Evolutionary conservation across 2,329 filamentous ascomycete species (phyloP).

Genomic region (Cytospora piceae): DNA sequence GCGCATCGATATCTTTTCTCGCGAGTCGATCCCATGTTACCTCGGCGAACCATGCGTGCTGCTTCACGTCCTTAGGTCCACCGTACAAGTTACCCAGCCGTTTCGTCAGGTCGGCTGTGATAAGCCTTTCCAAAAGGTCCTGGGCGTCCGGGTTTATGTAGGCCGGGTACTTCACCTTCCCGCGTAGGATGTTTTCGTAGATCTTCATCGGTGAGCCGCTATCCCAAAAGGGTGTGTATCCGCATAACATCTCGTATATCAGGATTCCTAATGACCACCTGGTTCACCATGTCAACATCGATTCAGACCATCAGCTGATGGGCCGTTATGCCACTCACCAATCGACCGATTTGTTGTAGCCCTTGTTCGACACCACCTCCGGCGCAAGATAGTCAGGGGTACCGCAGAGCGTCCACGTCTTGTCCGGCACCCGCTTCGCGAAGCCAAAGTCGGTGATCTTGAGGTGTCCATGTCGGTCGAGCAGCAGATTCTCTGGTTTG

Average conservation of each 20-base stretch:
- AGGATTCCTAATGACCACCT: constrained; percentile 99
- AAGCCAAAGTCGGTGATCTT: constrained; percentile 99
- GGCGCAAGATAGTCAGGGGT: constrained; percentile 97
- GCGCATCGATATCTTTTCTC: constrained; percentile 96
- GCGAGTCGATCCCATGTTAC: constrained; percentile 96
- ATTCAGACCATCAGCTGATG: background rate
- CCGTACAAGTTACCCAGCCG: constrained; percentile 91
- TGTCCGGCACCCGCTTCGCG: constrained; percentile 96
- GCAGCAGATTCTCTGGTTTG: constrained; percentile 90
- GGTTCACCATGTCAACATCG: constrained; percentile 28
- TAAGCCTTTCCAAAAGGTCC: constrained; percentile 87
- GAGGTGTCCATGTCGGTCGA: constrained; percentile 90
- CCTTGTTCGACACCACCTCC: constrained; percentile 98
- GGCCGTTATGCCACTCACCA: constrained; percentile 68
- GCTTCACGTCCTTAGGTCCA: constrained; percentile 90
- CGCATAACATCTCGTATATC: constrained; percentile 99
- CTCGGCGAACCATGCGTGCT: constrained; percentile 93
- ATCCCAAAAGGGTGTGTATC: constrained; percentile 99
- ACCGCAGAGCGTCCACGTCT: constrained; percentile 98
- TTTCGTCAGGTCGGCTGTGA: constrained; percentile 94
- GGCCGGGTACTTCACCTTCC: constrained; percentile 92
- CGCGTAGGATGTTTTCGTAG: constrained; percentile 98
- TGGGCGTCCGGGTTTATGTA: constrained; percentile 96
- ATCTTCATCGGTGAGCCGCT: constrained; percentile 98
- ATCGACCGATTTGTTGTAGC: constrained; percentile 99